A percentile compares a stretch with the other conserved stretches of the same genome.
phyloP scores from a whole-genome alignment of 257 asterid genomes.

The Marsdenia floribunda region DNA sequence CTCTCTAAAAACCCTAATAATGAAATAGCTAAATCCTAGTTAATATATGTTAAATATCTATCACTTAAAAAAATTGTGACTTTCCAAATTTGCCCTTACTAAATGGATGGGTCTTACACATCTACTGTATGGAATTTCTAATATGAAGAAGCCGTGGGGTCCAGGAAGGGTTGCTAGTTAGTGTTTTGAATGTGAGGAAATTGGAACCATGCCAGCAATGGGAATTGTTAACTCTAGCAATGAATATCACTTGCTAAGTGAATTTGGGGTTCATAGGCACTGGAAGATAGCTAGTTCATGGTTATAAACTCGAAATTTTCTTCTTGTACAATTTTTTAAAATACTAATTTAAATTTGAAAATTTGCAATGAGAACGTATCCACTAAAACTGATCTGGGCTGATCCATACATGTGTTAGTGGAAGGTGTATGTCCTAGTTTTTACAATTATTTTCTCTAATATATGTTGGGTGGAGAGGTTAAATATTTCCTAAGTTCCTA shows the following conservation, averaged over 20 bases:
- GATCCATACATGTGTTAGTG: background rate
- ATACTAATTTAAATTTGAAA: background rate
- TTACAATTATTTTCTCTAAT: background rate
- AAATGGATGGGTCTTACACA: too few relatives aligned
- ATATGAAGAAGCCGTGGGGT: background rate
- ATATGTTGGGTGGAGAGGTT: background rate
- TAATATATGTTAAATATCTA: too few relatives aligned
- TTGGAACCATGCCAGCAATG: background rate
- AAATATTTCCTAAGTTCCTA: background rate
- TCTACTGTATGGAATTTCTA: slow-evolving; percentile 1
- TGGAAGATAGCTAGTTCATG: background rate
- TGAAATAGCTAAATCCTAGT: too few relatives aligned
- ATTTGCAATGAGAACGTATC: background rate
- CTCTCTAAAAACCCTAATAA: too few relatives aligned
- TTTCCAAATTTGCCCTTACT: too few relatives aligned
- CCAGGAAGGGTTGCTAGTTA: background rate
- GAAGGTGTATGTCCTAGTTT: background rate
- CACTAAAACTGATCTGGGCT: background rate
- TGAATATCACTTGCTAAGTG: background rate
- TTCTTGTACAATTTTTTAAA: background rate
- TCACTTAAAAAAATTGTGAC: too few relatives aligned
- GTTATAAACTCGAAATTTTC: background rate
- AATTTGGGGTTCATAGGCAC: background rate
- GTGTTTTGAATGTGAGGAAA: background rate
- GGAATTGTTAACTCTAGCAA: background rate